Conservation (phyloP, 1,284 basidiomycete species). For the Boletus sp. region DNA sequence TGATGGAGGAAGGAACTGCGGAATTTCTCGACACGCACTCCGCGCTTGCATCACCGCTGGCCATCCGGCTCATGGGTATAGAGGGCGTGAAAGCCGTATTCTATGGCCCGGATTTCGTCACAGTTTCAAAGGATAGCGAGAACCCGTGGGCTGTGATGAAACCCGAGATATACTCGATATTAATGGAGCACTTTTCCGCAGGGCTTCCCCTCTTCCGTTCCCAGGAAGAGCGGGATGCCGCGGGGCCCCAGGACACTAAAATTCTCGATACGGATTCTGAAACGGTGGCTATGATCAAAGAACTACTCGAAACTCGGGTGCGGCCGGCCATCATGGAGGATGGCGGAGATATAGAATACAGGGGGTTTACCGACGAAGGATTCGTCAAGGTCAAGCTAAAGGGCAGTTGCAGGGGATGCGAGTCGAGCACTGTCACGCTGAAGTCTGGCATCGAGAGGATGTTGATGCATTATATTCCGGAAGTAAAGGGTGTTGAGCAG, state of each 20-base stretch:
- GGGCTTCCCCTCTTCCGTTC: conserved; percentile 82
- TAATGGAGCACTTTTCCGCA: conserved; percentile 98
- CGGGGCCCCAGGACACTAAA: conserved; percentile 90
- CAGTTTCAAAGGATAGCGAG: conserved; percentile 88
- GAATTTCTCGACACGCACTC: conserved; percentile 91
- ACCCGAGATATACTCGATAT: conserved; percentile 95
- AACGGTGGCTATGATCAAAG: conserved; percentile 98
- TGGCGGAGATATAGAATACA: conserved; percentile 85
- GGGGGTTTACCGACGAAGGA: conserved; percentile 66
- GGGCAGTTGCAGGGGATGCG: conserved; percentile 94
- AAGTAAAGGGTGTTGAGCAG: conserved; percentile 97
- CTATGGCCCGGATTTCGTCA: conserved; percentile 97
- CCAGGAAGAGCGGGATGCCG: conserved; percentile 70
- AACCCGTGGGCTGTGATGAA: conserved; percentile 88
- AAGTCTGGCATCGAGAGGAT: conserved; percentile 97
- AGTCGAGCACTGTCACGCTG: conserved; percentile 88
- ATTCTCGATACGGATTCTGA: conserved; percentile 97
- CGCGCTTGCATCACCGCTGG: conserved; percentile 84
- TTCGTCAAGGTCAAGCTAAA: conserved; percentile 88
- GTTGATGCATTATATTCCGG: conserved; percentile 98
- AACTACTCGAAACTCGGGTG: conserved; percentile 91
- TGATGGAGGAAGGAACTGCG: conserved; percentile 84
- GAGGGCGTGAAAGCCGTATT: conserved; percentile 89
- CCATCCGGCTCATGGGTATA: conserved; percentile 89
- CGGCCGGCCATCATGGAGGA: conserved; percentile 96